Percentiles rank a stretch among this genome's conserved stretches.
Evolutionary conservation across 495 filamentous ascomycete genomes (phyloP).

Genomic region (Letharia lupina): DNA sequence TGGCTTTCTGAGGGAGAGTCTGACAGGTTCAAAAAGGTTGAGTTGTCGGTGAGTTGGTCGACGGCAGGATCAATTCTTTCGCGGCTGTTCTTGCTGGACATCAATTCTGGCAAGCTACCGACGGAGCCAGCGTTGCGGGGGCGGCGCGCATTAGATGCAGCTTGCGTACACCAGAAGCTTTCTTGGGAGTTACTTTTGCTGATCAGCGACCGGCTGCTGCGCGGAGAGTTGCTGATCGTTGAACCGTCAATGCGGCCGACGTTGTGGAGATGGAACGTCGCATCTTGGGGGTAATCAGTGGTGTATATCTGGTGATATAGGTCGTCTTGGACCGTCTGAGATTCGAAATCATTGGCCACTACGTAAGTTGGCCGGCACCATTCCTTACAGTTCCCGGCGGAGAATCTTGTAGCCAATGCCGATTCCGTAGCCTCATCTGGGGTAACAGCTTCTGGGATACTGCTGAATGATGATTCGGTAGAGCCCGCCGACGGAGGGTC

Average conservation of each 20-base stretch:
- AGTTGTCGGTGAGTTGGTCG: slow-evolving; percentile 15
- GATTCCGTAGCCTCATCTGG: slow-evolving; percentile 28
- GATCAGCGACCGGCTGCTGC: slow-evolving; percentile 47
- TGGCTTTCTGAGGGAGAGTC: slow-evolving; percentile 1
- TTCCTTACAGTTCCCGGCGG: slow-evolving; percentile 3
- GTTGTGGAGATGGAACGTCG: slow-evolving; percentile 37
- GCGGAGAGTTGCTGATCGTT: slow-evolving; percentile 36
- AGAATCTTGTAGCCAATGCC: slow-evolving; percentile 9
- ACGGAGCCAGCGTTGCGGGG: slow-evolving; percentile 49
- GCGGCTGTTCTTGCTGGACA: slow-evolving; percentile 42
- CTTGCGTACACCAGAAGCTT: slow-evolving; percentile 39
- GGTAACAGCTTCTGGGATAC: slow-evolving; percentile 32
- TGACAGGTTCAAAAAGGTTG: slow-evolving; percentile 6
- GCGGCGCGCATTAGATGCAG: slow-evolving; percentile 42
- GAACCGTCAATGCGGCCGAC: slow-evolving; percentile 32
- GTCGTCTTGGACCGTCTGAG: slow-evolving; percentile 33
- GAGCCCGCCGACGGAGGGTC: slow-evolving; percentile 30
- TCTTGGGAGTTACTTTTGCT: slow-evolving; percentile 54
- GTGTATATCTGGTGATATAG: slow-evolving; percentile 42
- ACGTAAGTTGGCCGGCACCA: slow-evolving; percentile 6
- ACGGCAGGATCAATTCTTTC: slow-evolving; percentile 26
- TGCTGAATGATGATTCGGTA: slow-evolving; percentile 31
- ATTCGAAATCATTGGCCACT: slow-evolving; percentile 14
- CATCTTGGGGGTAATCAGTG: slow-evolving; percentile 40
- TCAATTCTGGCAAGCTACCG: slow-evolving; percentile 49